Evolutionary conservation across 352 stramenopile genomes (phyloP), one percentile per base, ranked within the genome.

Genomic region (Phytophthora meadii): DNA sequence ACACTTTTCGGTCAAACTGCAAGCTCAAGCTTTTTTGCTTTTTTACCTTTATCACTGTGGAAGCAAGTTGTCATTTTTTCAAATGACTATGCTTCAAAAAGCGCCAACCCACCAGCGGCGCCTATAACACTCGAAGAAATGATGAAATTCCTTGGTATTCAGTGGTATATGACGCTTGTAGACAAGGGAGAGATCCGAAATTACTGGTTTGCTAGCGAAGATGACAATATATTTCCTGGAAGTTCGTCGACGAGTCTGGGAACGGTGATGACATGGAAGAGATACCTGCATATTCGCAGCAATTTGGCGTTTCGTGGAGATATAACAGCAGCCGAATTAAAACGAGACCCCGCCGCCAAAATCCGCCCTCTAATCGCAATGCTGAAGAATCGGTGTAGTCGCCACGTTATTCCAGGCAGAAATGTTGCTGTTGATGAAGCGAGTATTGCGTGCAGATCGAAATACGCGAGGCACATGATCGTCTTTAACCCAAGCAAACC

Each of bases 341-440:
- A 49, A 41, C 22, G 51, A n/a, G 51, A 59, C 28, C 39, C 51
- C n/a, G 51, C 52, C 1, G 40, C 40, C 2, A 41, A 19, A 50
- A 50, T 51, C 10, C 24, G 52, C 6, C 65, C 9, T 6, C 28
- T 70, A 3, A 32, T 77, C 2, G 72, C 55, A 10, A 68, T 75
- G 14, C 24, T 72, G 24, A 77, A 77, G 48, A 17, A 15, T 0
- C 56, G 45, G 0, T 60, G 64, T 22, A 30, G 2, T 0, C 48
- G 54, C 10, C 68, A 72, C 46, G 58, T 72, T 11, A 40, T 55
- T 5, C 9, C 63, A 14, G 70, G 70, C 1, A 32, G 61, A 11
- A 54, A 79, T 53, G 19, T 79, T 6, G 54, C 62, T 1, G 54
- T 76, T 0, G 67, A 79, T 47, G 67, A 79, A 54, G 48, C 65